Conservation (phyloP, 179 eudicot species). For the Beta corolliflora region DNA sequence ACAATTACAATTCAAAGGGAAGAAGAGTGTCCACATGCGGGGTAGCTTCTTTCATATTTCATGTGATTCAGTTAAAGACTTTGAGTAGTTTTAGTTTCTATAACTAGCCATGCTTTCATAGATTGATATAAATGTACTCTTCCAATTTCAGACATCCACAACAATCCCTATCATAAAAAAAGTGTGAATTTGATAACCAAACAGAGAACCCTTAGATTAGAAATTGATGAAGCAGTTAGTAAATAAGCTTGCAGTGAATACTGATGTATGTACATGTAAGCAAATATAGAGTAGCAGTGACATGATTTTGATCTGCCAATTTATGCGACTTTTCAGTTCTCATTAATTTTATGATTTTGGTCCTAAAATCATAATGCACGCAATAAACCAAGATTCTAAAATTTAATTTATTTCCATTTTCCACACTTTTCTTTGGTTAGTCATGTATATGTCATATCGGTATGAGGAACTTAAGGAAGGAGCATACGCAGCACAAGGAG, state of each 20-base stretch:
- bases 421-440: too few species aligned
- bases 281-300: neutral
- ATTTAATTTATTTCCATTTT: neutral
- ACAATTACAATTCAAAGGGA: neutral
- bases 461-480: conserved; percentile 14
- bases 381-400: neutral
- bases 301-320: neutral
- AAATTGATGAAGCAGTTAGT: neutral
- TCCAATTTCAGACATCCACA: neutral
- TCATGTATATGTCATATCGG: conserved; percentile 14
- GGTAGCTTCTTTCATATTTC: neutral
- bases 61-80: neutral
- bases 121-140: neutral
- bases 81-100: neutral
- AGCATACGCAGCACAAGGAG: conserved; percentile 97
- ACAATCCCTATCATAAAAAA: neutral
- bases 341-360: neutral
- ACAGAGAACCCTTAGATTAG: neutral
- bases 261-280: neutral
- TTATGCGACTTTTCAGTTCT: neutral
- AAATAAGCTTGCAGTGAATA: neutral
- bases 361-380: neutral
- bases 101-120: neutral
- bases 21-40: neutral
- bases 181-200: neutral